A percentile compares a stretch with the other conserved stretches of the same genome.
phyloP scores from a whole-genome alignment of 768 basidiomycete species.

The Megacollybia marginata region DNA sequence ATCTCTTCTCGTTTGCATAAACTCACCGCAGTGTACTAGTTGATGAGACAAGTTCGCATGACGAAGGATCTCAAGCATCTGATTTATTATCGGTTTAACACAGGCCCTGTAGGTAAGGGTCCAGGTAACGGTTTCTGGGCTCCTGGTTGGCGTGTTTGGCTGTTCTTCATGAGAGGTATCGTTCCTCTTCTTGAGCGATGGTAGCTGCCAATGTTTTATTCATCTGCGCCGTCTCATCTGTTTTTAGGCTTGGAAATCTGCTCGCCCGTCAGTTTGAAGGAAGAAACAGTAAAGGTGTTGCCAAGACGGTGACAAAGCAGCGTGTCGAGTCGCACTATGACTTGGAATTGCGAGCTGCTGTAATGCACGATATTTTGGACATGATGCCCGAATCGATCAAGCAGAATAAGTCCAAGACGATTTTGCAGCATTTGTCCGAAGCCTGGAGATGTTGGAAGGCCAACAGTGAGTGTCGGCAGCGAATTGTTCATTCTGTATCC shows the following conservation, averaged over 20 bases:
- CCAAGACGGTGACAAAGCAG: conserved; percentile 98
- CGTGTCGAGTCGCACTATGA: conserved; percentile 99
- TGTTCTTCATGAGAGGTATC: conserved; percentile 99
- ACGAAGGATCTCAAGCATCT: conserved; percentile 98
- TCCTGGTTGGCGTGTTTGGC: conserved; percentile 98
- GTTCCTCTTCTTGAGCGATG: conserved; percentile 96
- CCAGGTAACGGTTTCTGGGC: conserved; percentile 99
- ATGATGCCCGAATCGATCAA: conserved; percentile 99
- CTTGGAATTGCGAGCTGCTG: conserved; percentile 92
- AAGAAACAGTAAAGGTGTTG: conserved; percentile 91
- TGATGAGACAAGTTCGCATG: conserved; percentile 99
- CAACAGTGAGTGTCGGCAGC: conserved; percentile 50
- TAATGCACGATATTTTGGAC: conserved; percentile 99
- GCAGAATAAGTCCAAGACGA: conserved; percentile 99
- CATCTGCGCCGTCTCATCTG: background rate
- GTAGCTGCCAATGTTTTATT: conserved; percentile 26
- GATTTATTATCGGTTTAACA: conserved; percentile 99
- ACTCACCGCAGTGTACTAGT: conserved; percentile 27
- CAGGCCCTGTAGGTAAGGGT: conserved; percentile 98
- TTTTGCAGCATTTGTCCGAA: conserved; percentile 94
- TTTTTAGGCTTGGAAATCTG: conserved; percentile 76
- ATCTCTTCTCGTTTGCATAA: background rate
- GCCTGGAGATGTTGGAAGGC: conserved; percentile 99
- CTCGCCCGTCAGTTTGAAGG: conserved; percentile 99
- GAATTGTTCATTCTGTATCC: background rate